Conservation (phyloP, 441 rosid species). For the Populus hybrid region DNA sequence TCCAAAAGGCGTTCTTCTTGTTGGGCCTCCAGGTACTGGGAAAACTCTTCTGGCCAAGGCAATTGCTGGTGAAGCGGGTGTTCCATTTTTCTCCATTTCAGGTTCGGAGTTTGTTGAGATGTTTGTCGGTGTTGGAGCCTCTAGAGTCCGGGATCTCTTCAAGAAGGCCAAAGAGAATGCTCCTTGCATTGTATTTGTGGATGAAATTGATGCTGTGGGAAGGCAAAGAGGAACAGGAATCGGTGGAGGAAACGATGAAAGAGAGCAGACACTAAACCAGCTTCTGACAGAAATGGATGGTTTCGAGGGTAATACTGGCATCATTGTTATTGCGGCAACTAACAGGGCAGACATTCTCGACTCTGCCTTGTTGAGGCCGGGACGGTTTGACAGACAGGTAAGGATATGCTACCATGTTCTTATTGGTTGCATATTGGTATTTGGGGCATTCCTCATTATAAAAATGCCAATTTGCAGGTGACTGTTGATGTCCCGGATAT, state of each 20-base stretch:
- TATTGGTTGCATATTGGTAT: background rate
- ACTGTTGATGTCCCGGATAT: constrained; percentile 88
- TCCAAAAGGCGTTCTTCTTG: constrained; percentile 92
- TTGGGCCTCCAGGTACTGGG: constrained; percentile 97
- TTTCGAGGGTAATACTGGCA: constrained; percentile 89
- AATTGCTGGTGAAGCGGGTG: constrained; percentile 97
- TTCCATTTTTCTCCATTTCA: constrained; percentile 90
- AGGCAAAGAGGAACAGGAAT: constrained; percentile 91
- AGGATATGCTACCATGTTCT: background rate
- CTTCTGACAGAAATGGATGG: constrained; percentile 97
- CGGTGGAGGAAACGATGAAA: constrained; percentile 95
- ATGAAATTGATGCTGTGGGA: constrained; percentile 96
- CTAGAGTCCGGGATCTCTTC: constrained; percentile 91
- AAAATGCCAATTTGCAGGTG: constrained; percentile 38
- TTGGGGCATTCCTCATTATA: constrained; percentile 7
- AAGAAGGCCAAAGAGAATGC: constrained; percentile 95
- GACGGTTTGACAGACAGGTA: constrained; percentile 95
- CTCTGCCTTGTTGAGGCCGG: constrained; percentile 87
- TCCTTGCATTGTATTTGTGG: constrained; percentile 92
- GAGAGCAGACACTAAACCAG: constrained; percentile 93
- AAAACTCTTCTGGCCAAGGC: constrained; percentile 92
- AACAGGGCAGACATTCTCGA: constrained; percentile 92
- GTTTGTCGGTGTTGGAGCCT: constrained; percentile 99
- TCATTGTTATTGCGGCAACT: constrained; percentile 88
- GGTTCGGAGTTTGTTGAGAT: constrained; percentile 98